Conservation (phyloP, 768 basidiomycete species). For the Rhizopogon rudus region DNA sequence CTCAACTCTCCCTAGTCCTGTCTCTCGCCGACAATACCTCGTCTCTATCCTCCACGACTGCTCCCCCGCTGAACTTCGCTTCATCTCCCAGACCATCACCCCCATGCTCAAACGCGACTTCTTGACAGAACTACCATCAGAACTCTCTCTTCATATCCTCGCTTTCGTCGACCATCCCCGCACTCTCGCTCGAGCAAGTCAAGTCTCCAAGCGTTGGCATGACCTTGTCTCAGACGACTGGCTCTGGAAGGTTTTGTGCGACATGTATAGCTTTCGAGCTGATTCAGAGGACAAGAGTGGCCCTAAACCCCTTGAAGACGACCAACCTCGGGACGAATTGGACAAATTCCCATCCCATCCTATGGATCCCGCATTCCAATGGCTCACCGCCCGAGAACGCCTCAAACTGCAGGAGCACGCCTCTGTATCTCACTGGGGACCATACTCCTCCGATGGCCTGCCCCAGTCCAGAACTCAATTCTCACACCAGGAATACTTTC, state of each 20-base stretch:
- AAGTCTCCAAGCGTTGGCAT: conserved; percentile 72
- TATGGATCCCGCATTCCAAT: conserved; percentile 38
- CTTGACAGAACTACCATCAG: conserved; percentile 51
- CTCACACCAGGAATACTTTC: conserved; percentile 38
- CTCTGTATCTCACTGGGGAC: conserved; percentile 20
- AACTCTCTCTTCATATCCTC: conserved; percentile 73
- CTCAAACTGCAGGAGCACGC: conserved; percentile 23
- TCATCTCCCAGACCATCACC: conserved; percentile 58
- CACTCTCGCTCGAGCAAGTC: conserved; percentile 62
- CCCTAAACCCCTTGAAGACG: conserved; percentile 6
- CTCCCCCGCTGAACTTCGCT: conserved; percentile 57
- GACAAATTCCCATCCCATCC: conserved; percentile 29
- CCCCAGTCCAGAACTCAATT: conserved; percentile 21
- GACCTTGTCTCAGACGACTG: conserved; percentile 66
- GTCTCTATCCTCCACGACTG: conserved; percentile 46
- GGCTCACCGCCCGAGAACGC: conserved; percentile 28
- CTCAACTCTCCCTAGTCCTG: conserved; percentile 28
- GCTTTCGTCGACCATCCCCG: conserved; percentile 70
- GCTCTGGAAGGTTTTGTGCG: conserved; percentile 78
- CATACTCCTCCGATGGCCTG: conserved; percentile 5
- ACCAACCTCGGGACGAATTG: conserved; percentile 30
- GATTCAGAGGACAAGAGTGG: conserved; percentile 21
- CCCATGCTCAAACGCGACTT: conserved; percentile 64
- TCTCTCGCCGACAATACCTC: conserved; percentile 48
- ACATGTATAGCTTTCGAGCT: conserved; percentile 42